Evolutionary conservation across 768 basidiomycete genomes (phyloP), one percentile per base, ranked within the genome.

Genomic region (Neoboletus magnificus): DNA sequence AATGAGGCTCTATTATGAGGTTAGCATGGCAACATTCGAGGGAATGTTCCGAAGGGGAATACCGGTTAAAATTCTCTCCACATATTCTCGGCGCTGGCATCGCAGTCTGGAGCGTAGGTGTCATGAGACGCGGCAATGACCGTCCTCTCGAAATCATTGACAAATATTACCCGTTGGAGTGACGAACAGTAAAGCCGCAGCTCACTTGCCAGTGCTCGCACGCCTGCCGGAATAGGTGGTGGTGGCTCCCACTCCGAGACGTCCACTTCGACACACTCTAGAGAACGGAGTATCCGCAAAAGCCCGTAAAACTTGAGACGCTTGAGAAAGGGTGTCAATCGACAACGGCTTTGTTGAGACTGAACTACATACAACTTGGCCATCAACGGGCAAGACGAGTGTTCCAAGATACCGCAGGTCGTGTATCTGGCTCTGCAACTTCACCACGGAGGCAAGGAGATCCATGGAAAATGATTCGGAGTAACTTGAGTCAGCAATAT

Each of bases 161-260:
- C 83, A 59, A 86, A 87, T n/a, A 87, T 72, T 7, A 85, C 76
- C 22, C 75, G 75, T 10, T 61, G 62, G 29, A 86, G 71, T 1
- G 76, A 76, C 6, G 81, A 79, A 57, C 77, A 81, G 61, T 87
- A 88, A 11, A 87, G 70, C 39, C 80, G 78, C 47, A 88, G 70
- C 68, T 88, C 86, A 51, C 76, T 76, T 4, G 79, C 78, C 8
- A 88, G 71, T 3, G 84, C 83, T 22, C 83, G 79, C 40, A 85
- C 66, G 4, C 84, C 85, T 8, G 78, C 67, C 3, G 77, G 73
- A 30, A 80, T 71, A 15, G 75, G 66, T 10, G 83, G 86, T 9
- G 79, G 67, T 10, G 86, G 86, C 5, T 77, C 76, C 86, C 86
- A 89, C 48, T 82, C 79, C 20, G 82, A 81, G 27, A 87, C 75